A percentile compares a stretch with the other conserved stretches of the same genome.
Conservation (phyloP, 2,329 filamentous ascomycete species). For the Fusarium setosum region DNA sequence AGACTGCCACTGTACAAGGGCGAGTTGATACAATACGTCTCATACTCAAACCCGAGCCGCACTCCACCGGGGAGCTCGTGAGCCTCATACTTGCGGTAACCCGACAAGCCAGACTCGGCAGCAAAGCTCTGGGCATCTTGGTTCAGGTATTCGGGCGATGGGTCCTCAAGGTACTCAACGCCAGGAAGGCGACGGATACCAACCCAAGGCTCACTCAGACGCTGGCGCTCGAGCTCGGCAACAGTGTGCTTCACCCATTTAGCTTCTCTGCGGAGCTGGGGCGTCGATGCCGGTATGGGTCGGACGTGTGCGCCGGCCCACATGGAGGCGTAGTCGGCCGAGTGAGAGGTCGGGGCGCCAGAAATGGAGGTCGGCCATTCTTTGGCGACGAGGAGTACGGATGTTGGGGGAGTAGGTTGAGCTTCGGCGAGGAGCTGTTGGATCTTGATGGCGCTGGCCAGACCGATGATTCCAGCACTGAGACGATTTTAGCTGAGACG, state of each 20-base stretch:
- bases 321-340: conserved; percentile 63
- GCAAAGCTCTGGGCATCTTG: conserved; percentile 43
- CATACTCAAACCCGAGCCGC: conserved; percentile 61
- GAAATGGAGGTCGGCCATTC: conserved; percentile 51
- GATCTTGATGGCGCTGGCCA: conserved; percentile 60
- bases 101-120: conserved; percentile 42
- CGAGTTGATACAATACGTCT: conserved; percentile 66
- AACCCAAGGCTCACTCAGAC: conserved; percentile 43
- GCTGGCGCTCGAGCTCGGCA: conserved; percentile 39
- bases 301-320: conserved; percentile 69
- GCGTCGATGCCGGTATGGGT: conserved; percentile 55
- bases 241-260: conserved; percentile 46
- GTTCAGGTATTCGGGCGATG: conserved; percentile 51
- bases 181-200: conserved; percentile 62
- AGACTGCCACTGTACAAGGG: conserved; percentile 61
- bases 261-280: conserved; percentile 48
- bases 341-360: conserved; percentile 44
- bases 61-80: conserved; percentile 56
- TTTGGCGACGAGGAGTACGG: conserved; percentile 44
- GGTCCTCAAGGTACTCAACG: conserved; percentile 64
- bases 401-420: background rate
- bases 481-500: background rate
- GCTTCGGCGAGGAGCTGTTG: conserved; percentile 43
- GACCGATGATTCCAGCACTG: conserved; percentile 65
- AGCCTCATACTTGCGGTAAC: conserved; percentile 42